Percentiles rank a stretch among this genome's conserved stretches.
These are phyloP conservation scores for Ceratocystis colombiana DNA, from an alignment of 2,329 filamentous ascomycete genomes.

Conservation along the genomic window DNA sequence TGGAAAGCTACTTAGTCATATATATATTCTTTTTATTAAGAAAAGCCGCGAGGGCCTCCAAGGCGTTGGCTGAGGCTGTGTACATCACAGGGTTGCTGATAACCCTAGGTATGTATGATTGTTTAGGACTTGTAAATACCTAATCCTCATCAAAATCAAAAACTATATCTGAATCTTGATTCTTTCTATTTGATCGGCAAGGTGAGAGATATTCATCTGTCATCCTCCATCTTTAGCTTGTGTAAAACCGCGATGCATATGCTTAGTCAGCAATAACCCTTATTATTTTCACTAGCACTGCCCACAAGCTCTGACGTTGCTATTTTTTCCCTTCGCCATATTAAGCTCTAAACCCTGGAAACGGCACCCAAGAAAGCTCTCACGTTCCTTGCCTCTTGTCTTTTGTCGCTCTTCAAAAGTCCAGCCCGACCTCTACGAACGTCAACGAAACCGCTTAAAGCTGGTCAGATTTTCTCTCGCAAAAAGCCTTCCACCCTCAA, in stretches of 20 bases:
- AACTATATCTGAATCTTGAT: too few species aligned
- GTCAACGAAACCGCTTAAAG: constrained; percentile 7
- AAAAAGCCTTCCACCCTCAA: not conserved
- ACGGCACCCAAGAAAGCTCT: constrained; percentile 2
- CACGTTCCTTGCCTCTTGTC: not conserved
- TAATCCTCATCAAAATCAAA: too few species aligned
- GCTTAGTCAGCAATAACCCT: not conserved
- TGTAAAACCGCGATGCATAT: not conserved
- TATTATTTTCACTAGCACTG: not conserved
- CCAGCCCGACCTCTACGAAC: not conserved
- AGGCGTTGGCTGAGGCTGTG: not conserved
- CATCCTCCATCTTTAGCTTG: too few species aligned
- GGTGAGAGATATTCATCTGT: too few species aligned
- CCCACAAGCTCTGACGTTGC: constrained; percentile 11
- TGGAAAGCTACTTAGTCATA: too few species aligned
- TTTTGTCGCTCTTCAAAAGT: not conserved
- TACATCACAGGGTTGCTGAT: not conserved
- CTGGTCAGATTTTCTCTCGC: not conserved
- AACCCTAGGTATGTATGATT: not conserved
- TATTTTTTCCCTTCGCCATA: not conserved
- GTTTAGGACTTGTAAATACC: too few species aligned
- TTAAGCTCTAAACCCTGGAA: constrained; percentile 9
- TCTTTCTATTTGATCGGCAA: too few species aligned
- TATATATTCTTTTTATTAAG: too few species aligned
- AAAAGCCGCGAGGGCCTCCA: not conserved